Conservation (phyloP, 495 filamentous ascomycete species). For the Hypoxylon crocopeplum region DNA sequence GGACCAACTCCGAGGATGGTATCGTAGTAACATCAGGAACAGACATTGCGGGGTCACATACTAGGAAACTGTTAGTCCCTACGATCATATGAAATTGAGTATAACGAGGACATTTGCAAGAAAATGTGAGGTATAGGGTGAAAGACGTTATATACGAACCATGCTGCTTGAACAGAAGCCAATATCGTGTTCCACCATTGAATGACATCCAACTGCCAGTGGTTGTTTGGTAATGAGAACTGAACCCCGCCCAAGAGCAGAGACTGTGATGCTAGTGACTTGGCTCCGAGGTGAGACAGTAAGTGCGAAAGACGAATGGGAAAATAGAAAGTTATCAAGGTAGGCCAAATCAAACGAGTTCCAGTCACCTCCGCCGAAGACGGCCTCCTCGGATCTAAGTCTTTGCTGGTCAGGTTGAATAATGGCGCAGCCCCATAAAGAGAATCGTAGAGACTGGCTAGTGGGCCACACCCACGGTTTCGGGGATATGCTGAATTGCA, state of each 20-base stretch:
- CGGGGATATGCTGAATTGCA: background rate
- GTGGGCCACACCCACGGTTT: background rate
- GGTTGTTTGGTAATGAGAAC: slow-evolving; percentile 4
- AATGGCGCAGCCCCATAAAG: background rate
- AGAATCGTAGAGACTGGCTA: background rate
- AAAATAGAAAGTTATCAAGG: background rate
- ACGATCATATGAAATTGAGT: no score
- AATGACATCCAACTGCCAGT: slow-evolving; percentile 22
- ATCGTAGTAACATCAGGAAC: no score
- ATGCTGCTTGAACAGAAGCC: background rate
- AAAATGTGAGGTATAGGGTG: no score
- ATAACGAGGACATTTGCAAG: no score
- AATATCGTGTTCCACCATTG: slow-evolving; percentile 11
- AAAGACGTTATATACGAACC: no score
- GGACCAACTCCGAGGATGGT: no score
- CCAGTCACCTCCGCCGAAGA: background rate
- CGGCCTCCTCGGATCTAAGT: background rate
- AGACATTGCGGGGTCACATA: no score
- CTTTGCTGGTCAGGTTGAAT: background rate
- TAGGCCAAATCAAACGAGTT: background rate
- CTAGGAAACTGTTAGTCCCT: no score
- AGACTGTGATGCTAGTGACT: background rate
- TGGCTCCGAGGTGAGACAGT: background rate
- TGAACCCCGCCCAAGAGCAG: background rate
- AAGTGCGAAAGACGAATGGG: background rate